These are phyloP conservation scores for Xylaria intraflava DNA, from an alignment of 495 filamentous ascomycete species.

Conservation along the genomic window DNA sequence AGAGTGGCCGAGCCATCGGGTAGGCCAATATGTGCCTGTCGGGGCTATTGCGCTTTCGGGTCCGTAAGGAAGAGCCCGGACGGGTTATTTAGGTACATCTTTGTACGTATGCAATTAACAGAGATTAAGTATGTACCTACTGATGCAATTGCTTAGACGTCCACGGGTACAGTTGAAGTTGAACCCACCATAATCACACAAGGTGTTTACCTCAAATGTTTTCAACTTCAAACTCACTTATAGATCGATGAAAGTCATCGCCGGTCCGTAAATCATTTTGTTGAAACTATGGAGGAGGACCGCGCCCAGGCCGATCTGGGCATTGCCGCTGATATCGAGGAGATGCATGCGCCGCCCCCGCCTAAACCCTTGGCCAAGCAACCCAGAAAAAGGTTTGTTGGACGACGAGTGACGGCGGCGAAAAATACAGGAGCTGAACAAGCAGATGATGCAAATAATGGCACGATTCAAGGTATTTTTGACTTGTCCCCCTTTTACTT, in stretches of 20 bases:
- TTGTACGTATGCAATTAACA: too few relatives aligned
- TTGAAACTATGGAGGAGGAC: constrained; percentile 45
- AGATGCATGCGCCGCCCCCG: constrained; percentile 30
- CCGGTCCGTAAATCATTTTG: not conserved
- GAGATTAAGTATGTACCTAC: too few relatives aligned
- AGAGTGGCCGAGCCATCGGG: too few relatives aligned
- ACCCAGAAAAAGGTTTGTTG: constrained; percentile 77
- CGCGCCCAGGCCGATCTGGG: constrained; percentile 45
- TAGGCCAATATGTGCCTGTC: not conserved
- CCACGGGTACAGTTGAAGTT: too few relatives aligned
- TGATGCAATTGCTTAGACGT: too few relatives aligned
- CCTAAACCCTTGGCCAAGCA: constrained; percentile 34
- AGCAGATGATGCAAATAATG: constrained; percentile 55
- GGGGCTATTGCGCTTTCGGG: not conserved
- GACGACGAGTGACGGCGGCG: constrained; percentile 50
- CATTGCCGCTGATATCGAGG: constrained; percentile 49
- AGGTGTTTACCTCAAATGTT: not conserved
- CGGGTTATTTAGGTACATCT: too few relatives aligned
- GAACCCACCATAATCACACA: not conserved
- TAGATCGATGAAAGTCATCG: not conserved
- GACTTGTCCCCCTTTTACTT: not conserved
- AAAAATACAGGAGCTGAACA: constrained; percentile 40
- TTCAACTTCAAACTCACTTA: not conserved
- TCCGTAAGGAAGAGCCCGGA: too few relatives aligned
- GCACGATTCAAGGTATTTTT: constrained; percentile 52